Base-by-base conservation (phyloP, 2,329 filamentous ascomycete genomes). In the Blastomyces parvus region DNA sequence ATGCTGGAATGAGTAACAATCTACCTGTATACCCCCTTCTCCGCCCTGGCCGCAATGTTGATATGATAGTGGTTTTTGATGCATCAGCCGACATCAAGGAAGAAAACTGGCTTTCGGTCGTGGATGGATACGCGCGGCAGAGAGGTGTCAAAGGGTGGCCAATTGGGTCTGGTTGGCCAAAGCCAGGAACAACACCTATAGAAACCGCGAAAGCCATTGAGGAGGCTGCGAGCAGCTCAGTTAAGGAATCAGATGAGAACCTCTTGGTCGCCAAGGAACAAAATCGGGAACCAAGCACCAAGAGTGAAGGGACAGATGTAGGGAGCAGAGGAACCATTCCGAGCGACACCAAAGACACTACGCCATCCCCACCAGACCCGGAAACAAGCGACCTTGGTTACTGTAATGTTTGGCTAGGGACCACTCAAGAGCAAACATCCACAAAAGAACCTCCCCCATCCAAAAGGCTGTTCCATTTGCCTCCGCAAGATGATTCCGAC, bases 1-100 rank as follows among this genome's bases (percentile, higher is more conserved):
- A 99, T 74, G 92, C 94, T 1, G 94, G 94, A 60, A 99, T 99
- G 94, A 95, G 90, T 67, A 97, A 99, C 74, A 99, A 99, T 71
- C 81, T 99, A 9, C 94, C 94, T 1, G 92, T 97, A 52, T 99
- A 99, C 73, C 94, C 94, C 0, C 83, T 97, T 3, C 85, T 99
- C 22, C 86, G 94, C 13, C 91, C 91, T 0, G 93, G 92, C 2
- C 84, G 94, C 44, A 84, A 96, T 63, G 88, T 99, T 6, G 94
- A 99, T 69, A 83, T 99, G 53, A 80, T 97, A 56, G 84, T 99
- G 56, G 90, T 92, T 2, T 99, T 99, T 73, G 94, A 99, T 74
- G 91, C 91, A 3, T 96, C 90, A 1, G 92, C 92, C 25, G 94
- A 99, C 69, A 90, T 96, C 64, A 90, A 88, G 72, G 90, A 89